Base-by-base conservation (phyloP, 257 asterid species). In the Asclepias syriaca region DNA sequence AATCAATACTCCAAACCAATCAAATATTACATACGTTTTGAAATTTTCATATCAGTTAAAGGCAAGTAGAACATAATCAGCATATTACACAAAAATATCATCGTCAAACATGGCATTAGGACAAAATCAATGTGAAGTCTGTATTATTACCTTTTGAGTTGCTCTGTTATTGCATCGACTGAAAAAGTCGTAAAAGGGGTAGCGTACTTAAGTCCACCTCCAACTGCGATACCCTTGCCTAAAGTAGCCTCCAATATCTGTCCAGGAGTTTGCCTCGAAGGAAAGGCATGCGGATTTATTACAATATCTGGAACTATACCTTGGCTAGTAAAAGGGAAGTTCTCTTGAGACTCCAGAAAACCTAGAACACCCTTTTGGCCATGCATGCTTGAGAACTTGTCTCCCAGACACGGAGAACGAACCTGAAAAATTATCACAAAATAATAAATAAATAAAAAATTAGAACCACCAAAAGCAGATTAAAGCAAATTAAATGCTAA, bases 341-440 rank as follows among this genome's bases (percentile, higher is more conserved):
- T 95, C 79, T 92, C 99, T 71, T 92, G 99, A 49, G 89, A 88
- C 70, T 95, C 98, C 73, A 92, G 83, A 79, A 84, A 63, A 32
- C 99, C 99, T 49, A 94, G 76, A 53, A 94, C 99, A 69, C 99
- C 99, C 83, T 95, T 95, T 79, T 95, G 98, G 64, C 99, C 98
- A 70, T 95, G 99, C 99, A 95, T 95, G 84, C 99, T 95, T 0
- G 97, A 92, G 70, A 95, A 95, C 73, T 95, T 95, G 81, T 92
- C 99, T 29, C 99, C 99, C 13, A 88, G 93, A 53, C 96, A 84
- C 8, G 99, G 99, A 65, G 91, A n/a, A 59, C 99, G 97, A 82
- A 90, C 96, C 99, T 92, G 88, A 74, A 84, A 15, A 51, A 39
- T 70, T 6, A 45, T 21, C 21, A 51, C 16, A 71, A 29, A 29